These are phyloP conservation scores for Phaffia australis DNA, from an alignment of 768 basidiomycete species.

Conservation along the genomic window DNA sequence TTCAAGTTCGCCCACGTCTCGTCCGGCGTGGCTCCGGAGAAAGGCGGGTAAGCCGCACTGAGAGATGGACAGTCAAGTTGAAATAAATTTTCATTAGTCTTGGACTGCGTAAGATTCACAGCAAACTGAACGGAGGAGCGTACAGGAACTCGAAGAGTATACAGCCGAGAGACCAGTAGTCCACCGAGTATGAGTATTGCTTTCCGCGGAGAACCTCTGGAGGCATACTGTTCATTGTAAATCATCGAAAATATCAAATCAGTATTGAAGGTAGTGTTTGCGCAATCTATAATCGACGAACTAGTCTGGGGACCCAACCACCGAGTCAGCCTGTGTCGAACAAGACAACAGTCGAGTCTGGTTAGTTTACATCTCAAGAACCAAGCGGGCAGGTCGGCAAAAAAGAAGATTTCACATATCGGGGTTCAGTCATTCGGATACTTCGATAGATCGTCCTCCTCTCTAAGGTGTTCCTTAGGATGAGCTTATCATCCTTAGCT, in stretches of 20 bases:
- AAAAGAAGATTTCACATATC: slow-evolving; percentile 45
- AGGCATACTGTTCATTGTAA: slow-evolving; percentile 53
- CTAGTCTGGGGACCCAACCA: slow-evolving; percentile 96
- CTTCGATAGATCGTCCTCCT: slow-evolving; percentile 89
- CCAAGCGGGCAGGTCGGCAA: too few species aligned
- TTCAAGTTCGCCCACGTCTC: slow-evolving; percentile 99
- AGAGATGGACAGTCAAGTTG: background rate
- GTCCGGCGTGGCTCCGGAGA: slow-evolving; percentile 87
- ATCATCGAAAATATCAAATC: background rate
- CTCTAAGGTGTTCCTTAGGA: slow-evolving; percentile 85
- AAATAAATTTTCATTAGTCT: background rate
- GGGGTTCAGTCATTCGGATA: slow-evolving; percentile 75
- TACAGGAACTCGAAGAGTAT: slow-evolving; percentile 73
- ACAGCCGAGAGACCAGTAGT: slow-evolving; percentile 97
- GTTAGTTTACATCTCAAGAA: too few species aligned
- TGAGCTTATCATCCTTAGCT: slow-evolving; percentile 82
- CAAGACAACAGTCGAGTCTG: too few species aligned
- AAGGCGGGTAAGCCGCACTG: slow-evolving; percentile 74
- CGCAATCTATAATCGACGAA: slow-evolving; percentile 19
- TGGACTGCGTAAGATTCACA: background rate
- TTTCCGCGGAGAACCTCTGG: slow-evolving; percentile 72
- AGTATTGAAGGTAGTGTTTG: too few species aligned
- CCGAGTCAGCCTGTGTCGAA: slow-evolving; percentile 61
- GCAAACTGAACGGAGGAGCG: background rate
- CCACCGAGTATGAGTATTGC: slow-evolving; percentile 89